Base-by-base conservation (phyloP, 805 yeast species). In the Candida manassasensis region DNA sequence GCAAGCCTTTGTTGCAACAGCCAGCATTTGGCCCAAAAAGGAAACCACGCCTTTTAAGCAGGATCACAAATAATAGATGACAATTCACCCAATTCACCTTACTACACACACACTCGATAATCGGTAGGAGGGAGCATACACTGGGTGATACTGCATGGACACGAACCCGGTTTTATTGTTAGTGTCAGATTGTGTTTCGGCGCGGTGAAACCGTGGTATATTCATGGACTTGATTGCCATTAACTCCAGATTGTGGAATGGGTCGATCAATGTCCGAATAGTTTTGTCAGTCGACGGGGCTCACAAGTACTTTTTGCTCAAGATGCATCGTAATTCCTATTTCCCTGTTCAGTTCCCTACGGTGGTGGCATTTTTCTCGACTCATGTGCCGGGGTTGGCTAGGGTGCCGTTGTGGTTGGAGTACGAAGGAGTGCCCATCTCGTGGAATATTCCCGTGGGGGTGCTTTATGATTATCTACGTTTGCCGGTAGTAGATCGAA, bases 371-470 rank as follows among this genome's bases (percentile, higher is more conserved):
- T 73, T 58, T 47, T 71, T 77, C 38, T 45, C 53, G 21, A 50
- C 61, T 2, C 55, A 52, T 25, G 34, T 21, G 13, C 31, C 38
- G 9, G 29, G 21, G 38, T 16, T 53, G 36, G 8, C 36, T 34
- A 27, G 38, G 44, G 37, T 42, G 30, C 55, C 61, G 1, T 35
- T 62, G 59, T 87, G 95, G 95, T 64, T 86, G 22, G 86, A 77
- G 42, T 72, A 65, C 49, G 81, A 79, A 21, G 70, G 61, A 4
- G 77, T 69, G 2, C 87, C 93, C 0, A 42, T 88, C 19, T 68
- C 72, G 33, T 87, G 96, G 95, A 77, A 83, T 44, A 63, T 76
- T 42, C 96, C 96, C 0, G 55, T 80, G 1, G 95, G 95, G 0
- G 58, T 82, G 4, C 53, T 79, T 2, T 77, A 70, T 49, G 95